phyloP scores from a whole-genome alignment of 306 rosid species.

The Vicia villosa region DNA sequence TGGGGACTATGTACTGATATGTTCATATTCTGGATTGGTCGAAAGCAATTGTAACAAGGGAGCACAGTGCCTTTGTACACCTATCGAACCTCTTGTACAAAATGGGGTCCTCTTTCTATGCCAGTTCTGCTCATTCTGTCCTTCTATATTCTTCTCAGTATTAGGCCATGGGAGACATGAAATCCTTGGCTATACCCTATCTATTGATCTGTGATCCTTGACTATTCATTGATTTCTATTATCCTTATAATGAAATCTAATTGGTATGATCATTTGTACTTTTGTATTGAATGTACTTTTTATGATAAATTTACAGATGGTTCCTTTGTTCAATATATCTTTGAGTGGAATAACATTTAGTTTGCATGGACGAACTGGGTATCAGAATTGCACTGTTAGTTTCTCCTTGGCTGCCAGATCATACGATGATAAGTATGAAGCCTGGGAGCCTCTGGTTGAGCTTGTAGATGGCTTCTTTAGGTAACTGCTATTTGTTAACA shows the following conservation, averaged over 20 bases:
- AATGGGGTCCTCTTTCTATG: slow-evolving; percentile 9
- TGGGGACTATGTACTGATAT: too few species aligned
- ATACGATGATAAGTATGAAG: slow-evolving; percentile 83
- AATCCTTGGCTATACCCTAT: background rate
- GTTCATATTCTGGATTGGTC: too few species aligned
- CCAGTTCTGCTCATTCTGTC: background rate
- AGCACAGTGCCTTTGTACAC: too few species aligned
- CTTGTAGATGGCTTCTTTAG: slow-evolving; percentile 89
- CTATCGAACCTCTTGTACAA: too few species aligned
- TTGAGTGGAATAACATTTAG: slow-evolving; percentile 70
- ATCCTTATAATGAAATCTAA: slow-evolving; percentile 18
- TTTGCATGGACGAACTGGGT: slow-evolving; percentile 76
- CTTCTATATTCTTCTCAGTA: slow-evolving; percentile 15
- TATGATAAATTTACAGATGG: slow-evolving; percentile 69
- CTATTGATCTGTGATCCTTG: slow-evolving; percentile 27
- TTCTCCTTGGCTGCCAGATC: slow-evolving; percentile 91
- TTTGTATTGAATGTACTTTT: slow-evolving; percentile 33
- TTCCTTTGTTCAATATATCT: slow-evolving; percentile 93
- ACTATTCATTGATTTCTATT: background rate
- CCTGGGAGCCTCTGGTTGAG: slow-evolving; percentile 98
- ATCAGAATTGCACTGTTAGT: slow-evolving; percentile 67
- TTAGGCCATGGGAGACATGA: slow-evolving; percentile 12
- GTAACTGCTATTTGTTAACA: slow-evolving; percentile 38
- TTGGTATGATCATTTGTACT: slow-evolving; percentile 1
- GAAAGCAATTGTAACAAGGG: too few species aligned